Percentiles rank a stretch among this genome's conserved stretches.
Evolutionary conservation across 768 basidiomycete genomes (phyloP).

Genomic region (Hemileccinum impolitum): DNA sequence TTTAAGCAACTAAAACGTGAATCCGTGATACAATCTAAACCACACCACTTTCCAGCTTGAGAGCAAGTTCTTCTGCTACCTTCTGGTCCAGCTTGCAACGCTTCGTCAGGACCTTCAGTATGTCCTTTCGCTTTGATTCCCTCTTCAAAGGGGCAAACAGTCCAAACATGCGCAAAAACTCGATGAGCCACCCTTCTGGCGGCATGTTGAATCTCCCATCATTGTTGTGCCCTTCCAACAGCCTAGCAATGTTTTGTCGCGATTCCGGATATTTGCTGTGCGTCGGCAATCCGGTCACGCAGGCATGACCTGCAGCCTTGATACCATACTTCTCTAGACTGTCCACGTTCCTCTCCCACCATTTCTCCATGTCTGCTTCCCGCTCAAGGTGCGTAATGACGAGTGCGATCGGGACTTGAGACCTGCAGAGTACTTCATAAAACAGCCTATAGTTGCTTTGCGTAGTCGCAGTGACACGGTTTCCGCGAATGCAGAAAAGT

Average conservation of each 20-base stretch:
- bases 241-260: conserved; percentile 8
- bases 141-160: conserved; percentile 22
- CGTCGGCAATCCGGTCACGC: conserved; percentile 32
- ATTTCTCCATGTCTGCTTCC: conserved; percentile 31
- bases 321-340: conserved; percentile 27
- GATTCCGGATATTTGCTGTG: conserved; percentile 29
- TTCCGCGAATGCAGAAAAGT: conserved; percentile 40
- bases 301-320: conserved; percentile 30
- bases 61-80: conserved; percentile 21
- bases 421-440: conserved; percentile 40
- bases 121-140: conserved; percentile 21
- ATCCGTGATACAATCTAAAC: not conserved
- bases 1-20: not conserved
- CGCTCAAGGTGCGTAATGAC: conserved; percentile 39
- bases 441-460: conserved; percentile 42
- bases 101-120: conserved; percentile 26
- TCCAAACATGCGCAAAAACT: conserved; percentile 25
- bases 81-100: conserved; percentile 25
- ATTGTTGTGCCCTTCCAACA: conserved; percentile 14
- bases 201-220: conserved; percentile 26
- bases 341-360: conserved; percentile 31
- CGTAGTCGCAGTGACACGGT: conserved; percentile 36
- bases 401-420: conserved; percentile 29
- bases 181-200: conserved; percentile 21
- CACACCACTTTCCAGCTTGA: conserved; percentile 7